A percentile compares a stretch with the other conserved stretches of the same genome.
phyloP scores from a whole-genome alignment of 768 basidiomycete species.

The Boletus huronensis region DNA sequence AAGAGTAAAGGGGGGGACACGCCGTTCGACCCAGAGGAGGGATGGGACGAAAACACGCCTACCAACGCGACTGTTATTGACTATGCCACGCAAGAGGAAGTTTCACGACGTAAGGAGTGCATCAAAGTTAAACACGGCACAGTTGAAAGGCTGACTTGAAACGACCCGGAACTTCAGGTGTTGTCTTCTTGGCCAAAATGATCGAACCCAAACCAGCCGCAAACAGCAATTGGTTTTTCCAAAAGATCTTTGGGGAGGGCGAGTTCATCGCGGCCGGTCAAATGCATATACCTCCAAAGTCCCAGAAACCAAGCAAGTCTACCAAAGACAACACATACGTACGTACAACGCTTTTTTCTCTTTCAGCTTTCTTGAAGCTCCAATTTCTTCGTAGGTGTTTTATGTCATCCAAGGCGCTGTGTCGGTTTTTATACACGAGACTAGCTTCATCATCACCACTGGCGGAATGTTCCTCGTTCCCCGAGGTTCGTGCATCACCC shows the following conservation, averaged over 20 bases:
- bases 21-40: slow-evolving; percentile 56
- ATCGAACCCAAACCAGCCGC: slow-evolving; percentile 57
- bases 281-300: slow-evolving; percentile 72
- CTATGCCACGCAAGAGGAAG: slow-evolving; percentile 57
- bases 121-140: neutral
- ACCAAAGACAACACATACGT: slow-evolving; percentile 95
- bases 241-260: slow-evolving; percentile 89
- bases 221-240: slow-evolving; percentile 74
- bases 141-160: slow-evolving; percentile 1
- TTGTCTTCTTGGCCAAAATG: slow-evolving; percentile 74
- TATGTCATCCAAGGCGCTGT: slow-evolving; percentile 88
- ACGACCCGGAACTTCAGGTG: slow-evolving; percentile 44
- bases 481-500: slow-evolving; percentile 54
- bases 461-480: slow-evolving; percentile 91
- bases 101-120: slow-evolving; percentile 61
- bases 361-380: neutral
- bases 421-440: slow-evolving; percentile 78
- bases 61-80: slow-evolving; percentile 65
- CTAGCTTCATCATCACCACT: slow-evolving; percentile 69
- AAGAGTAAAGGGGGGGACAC: slow-evolving; percentile 35
- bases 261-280: slow-evolving; percentile 91
- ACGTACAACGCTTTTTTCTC: slow-evolving; percentile 28
- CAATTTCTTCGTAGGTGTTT: slow-evolving; percentile 48
- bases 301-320: slow-evolving; percentile 82
- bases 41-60: slow-evolving; percentile 82